phyloP scores from a whole-genome alignment of 2,329 filamentous ascomycete genomes.

The Plenodomus tracheiphilus region DNA sequence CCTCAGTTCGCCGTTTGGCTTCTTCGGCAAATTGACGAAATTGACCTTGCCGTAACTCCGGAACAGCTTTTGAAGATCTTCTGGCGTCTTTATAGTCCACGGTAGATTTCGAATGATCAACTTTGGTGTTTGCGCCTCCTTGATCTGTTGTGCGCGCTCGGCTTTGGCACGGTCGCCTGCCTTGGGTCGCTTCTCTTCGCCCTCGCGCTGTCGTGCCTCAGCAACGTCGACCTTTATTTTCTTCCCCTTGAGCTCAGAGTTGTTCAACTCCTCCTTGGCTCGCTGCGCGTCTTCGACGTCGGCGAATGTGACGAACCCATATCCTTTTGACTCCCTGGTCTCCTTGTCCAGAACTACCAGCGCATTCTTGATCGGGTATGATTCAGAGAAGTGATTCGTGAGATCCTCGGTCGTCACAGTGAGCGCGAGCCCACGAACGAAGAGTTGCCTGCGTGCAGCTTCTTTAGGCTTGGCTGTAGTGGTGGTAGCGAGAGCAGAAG shows the following conservation, averaged over 20 bases:
- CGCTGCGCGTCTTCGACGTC: slow-evolving; percentile 86
- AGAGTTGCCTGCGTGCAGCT: slow-evolving; percentile 62
- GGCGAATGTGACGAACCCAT: slow-evolving; percentile 95
- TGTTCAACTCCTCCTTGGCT: slow-evolving; percentile 80
- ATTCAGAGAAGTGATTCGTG: slow-evolving; percentile 88
- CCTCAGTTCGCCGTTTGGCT: slow-evolving; percentile 67
- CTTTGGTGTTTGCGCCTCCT: slow-evolving; percentile 71
- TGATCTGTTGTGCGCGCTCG: slow-evolving; percentile 65
- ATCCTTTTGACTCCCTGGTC: slow-evolving; percentile 87
- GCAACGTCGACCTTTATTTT: slow-evolving; percentile 87
- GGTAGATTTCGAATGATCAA: slow-evolving; percentile 92
- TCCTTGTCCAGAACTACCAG: slow-evolving; percentile 85
- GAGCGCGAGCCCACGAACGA: slow-evolving; percentile 83
- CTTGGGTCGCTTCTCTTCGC: slow-evolving; percentile 40
- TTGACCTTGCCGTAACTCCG: slow-evolving; percentile 90
- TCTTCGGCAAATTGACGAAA: slow-evolving; percentile 79
- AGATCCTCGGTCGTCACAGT: slow-evolving; percentile 79
- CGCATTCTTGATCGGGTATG: slow-evolving; percentile 93
- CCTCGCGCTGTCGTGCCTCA: slow-evolving; percentile 75
- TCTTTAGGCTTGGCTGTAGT: slow-evolving; percentile 26
- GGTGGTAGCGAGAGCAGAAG: slow-evolving; percentile 5
- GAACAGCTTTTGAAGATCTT: slow-evolving; percentile 80
- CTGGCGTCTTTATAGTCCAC: slow-evolving; percentile 88
- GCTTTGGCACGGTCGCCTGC: slow-evolving; percentile 63
- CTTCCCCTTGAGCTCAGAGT: slow-evolving; percentile 74